phyloP scores from a whole-genome alignment of 177 flowering plant genomes.

The Tripterygium wilfordii region DNA sequence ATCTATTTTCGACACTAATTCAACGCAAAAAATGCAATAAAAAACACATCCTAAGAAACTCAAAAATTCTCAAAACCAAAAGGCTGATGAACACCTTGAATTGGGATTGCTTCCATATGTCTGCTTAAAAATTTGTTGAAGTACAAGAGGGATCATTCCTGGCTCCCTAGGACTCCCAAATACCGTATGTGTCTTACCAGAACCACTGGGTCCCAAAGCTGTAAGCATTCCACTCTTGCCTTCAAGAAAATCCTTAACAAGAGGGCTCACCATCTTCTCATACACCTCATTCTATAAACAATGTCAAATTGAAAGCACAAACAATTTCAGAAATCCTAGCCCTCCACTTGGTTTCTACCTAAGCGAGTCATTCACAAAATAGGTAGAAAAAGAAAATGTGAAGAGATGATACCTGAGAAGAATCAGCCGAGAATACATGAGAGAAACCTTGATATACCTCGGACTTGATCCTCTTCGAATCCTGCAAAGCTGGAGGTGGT shows the following conservation, averaged over 20 bases:
- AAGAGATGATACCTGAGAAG: slow-evolving; percentile 52
- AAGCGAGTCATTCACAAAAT: too few species aligned
- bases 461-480: slow-evolving; percentile 50
- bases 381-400: not conserved
- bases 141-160: slow-evolving; percentile 71
- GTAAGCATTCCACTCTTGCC: slow-evolving; percentile 80
- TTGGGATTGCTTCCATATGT: slow-evolving; percentile 10
- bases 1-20: too few species aligned
- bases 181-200: slow-evolving; percentile 93
- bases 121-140: slow-evolving; percentile 38
- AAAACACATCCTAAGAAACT: too few species aligned
- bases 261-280: slow-evolving; percentile 54
- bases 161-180: slow-evolving; percentile 73
- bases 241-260: slow-evolving; percentile 62
- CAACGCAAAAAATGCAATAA: too few species aligned
- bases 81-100: slow-evolving; percentile 34
- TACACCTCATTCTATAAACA: slow-evolving; percentile 58
- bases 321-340: not conserved
- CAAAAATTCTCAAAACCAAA: not conserved
- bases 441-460: slow-evolving; percentile 77
- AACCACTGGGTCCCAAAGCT: slow-evolving; percentile 89
- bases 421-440: slow-evolving; percentile 56
- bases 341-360: too few species aligned
- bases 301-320: not conserved
- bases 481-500: slow-evolving; percentile 43